Conservation (phyloP, 495 filamentous ascomycete genomes). For the Annulohypoxylon nitens region DNA sequence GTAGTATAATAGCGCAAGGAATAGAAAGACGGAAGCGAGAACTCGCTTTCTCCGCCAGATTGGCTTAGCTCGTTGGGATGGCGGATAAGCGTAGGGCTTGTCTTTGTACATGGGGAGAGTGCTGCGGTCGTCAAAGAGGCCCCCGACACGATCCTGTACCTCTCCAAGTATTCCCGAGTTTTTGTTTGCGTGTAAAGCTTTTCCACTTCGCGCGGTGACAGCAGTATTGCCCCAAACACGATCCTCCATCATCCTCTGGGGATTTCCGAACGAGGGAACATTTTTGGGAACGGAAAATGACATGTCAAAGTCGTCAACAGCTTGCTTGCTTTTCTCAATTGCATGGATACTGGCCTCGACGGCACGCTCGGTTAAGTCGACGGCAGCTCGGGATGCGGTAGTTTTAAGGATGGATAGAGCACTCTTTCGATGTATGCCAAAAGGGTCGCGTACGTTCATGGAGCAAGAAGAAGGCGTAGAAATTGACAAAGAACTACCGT, state of each 20-base stretch:
- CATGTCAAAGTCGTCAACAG: constrained; percentile 66
- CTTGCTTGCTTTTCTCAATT: constrained; percentile 58
- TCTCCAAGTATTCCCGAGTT: constrained; percentile 59
- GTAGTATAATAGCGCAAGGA: constrained; percentile 69
- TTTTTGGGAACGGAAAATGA: constrained; percentile 75
- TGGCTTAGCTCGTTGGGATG: constrained; percentile 63
- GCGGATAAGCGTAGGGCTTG: constrained; percentile 84
- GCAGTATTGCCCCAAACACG: constrained; percentile 70
- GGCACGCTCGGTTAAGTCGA: constrained; percentile 57
- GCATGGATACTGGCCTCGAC: constrained; percentile 57
- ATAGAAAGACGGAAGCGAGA: constrained; percentile 54
- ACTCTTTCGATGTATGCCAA: constrained; percentile 62
- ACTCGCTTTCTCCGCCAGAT: constrained; percentile 67
- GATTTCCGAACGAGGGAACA: constrained; percentile 77
- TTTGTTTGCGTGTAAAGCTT: constrained; percentile 42
- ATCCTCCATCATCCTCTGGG: constrained; percentile 77
- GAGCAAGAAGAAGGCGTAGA: constrained; percentile 35
- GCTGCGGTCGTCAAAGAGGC: constrained; percentile 66
- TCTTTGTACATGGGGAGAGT: constrained; percentile 98
- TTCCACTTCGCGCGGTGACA: constrained; percentile 45
- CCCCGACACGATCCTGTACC: constrained; percentile 59
- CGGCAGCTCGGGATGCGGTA: constrained; percentile 55
- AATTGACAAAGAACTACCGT: constrained; percentile 38
- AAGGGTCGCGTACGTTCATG: constrained; percentile 68
- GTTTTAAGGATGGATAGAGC: constrained; percentile 61